Conservation (phyloP, 805 yeast species). For the Kuraishia molischiana region DNA sequence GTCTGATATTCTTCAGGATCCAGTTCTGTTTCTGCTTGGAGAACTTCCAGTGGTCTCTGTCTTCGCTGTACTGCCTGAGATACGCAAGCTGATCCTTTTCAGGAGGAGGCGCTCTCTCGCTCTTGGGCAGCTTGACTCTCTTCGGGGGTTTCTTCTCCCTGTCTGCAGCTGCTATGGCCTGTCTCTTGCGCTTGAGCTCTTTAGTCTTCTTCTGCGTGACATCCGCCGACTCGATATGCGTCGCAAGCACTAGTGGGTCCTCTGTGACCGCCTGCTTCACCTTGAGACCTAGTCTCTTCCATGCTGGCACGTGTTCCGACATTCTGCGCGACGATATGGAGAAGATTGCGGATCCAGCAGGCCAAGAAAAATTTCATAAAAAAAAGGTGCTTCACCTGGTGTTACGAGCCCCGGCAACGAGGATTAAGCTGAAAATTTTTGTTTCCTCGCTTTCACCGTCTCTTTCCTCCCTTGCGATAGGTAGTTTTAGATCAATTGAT, state of each 20-base stretch:
- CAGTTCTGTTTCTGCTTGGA: conserved; percentile 83
- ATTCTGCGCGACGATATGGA: no score
- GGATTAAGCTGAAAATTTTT: no score
- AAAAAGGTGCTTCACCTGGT: no score
- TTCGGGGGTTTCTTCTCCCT: conserved; percentile 55
- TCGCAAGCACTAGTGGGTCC: conserved; percentile 32
- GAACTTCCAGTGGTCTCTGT: conserved; percentile 65
- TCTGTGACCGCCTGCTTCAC: conserved; percentile 36
- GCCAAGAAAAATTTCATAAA: no score
- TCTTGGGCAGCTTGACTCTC: conserved; percentile 58
- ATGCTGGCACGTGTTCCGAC: conserved; percentile 50
- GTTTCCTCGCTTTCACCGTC: no score
- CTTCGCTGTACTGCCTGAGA: conserved; percentile 46
- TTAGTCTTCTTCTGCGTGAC: conserved; percentile 33
- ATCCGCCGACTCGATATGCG: conserved; percentile 33
- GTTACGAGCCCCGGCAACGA: no score
- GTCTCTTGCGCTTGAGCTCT: conserved; percentile 24
- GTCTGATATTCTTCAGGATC: conserved; percentile 55
- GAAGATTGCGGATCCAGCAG: no score
- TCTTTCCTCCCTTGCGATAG: no score
- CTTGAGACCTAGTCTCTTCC: conserved; percentile 71
- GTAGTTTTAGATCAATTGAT: no score
- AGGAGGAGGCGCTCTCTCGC: conserved; percentile 60
- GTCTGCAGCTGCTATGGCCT: conserved; percentile 16
- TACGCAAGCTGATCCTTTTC: conserved; percentile 69